Evolutionary conservation across 2,329 filamentous ascomycete species (phyloP).

Genomic region (Amylocarpus encephaloides): DNA sequence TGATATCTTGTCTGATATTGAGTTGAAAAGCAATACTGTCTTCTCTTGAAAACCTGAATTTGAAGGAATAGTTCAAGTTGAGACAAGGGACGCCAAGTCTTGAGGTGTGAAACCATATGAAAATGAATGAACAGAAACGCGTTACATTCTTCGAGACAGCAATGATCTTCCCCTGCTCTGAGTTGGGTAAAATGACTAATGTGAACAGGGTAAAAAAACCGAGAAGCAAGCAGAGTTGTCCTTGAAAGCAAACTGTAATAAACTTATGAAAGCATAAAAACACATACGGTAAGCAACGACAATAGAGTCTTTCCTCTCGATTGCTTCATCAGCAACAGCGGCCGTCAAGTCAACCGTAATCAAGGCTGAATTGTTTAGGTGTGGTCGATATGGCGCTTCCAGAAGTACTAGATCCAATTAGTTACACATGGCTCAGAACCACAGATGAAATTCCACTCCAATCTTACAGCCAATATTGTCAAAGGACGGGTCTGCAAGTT

Average conservation of each 20-base stretch:
- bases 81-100: too few relatives aligned
- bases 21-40: too few relatives aligned
- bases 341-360: slow-evolving; percentile 88
- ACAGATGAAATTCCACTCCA: neutral
- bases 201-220: too few relatives aligned
- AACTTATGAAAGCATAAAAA: neutral
- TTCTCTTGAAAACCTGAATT: too few relatives aligned
- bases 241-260: neutral
- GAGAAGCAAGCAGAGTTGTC: neutral
- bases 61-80: too few relatives aligned
- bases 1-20: too few relatives aligned
- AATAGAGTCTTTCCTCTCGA: slow-evolving; percentile 66
- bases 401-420: slow-evolving; percentile 49
- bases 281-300: slow-evolving; percentile 78
- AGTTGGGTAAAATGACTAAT: too few relatives aligned
- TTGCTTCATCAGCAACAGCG: slow-evolving; percentile 84
- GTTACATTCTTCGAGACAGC: too few relatives aligned
- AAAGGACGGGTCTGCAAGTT: slow-evolving; percentile 81
- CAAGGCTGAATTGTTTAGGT: slow-evolving; percentile 61
- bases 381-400: slow-evolving; percentile 58
- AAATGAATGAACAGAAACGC: too few relatives aligned
- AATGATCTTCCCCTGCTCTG: too few relatives aligned
- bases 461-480: slow-evolving; percentile 82
- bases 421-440: neutral
- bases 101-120: too few relatives aligned